Base-by-base conservation (phyloP, 2,329 filamentous ascomycete species). In the Fusarium odoratissimum region DNA sequence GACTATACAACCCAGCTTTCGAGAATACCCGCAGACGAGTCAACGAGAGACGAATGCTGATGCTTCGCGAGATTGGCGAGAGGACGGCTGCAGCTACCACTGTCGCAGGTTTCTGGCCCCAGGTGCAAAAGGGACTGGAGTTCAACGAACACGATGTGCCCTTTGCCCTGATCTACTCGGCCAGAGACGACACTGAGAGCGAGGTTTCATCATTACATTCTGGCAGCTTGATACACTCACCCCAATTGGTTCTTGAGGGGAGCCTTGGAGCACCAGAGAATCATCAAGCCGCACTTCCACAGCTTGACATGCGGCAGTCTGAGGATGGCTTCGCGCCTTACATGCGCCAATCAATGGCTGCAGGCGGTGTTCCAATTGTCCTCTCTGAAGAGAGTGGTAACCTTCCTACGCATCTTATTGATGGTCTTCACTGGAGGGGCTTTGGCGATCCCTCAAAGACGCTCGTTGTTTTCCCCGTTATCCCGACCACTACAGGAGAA, bases 1-100 rank as follows among this genome's bases (percentile, higher is more conserved):
- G 92, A 4, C 81, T 95, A 0, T 95, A 94, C 79, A 95, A 95
- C 76, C 93, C 93, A 6, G 89, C 91, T 0, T 95, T 95, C 73
- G 93, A 96, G 73, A 94, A 95, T 77, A 96, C 93, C 3, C 84
- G 92, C 28, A 87, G 93, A 25, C 93, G 93, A 76, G 90, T 96
- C 67, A 93, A 92, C 5, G 93, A 95, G 81, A 85, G 93, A 60
- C 87, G 93, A 51, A 95, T 95, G 93, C 85, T 94, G 31, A 94
- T 92, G 0, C 83, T 96, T 41, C 88, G 92, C 44, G 92, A 95
- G 78, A 89, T 95, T 48, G 93, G 93, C 55, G 92, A 95, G 80
- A 90, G 88, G 65, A 95, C 92, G 8, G 90, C 92, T 5, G 84
- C 88, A 21, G 93, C 93, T n/a, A 87, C 91, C 52, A 91, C 93